Conservation (phyloP, 176 grass and related monocot genomes). For the Musa schizocarpa region DNA sequence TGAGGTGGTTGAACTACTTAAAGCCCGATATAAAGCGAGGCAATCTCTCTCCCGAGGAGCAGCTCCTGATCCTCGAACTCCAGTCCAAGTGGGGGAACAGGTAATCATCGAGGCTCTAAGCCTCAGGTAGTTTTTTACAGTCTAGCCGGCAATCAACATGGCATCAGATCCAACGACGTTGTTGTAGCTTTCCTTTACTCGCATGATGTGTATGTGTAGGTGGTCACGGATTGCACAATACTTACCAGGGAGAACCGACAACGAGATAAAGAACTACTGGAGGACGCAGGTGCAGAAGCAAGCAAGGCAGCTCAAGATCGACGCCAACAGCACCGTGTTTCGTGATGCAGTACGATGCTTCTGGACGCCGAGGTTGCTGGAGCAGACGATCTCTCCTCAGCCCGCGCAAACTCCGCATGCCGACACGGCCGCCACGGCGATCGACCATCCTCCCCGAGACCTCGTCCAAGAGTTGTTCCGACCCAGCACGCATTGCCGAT, state of each 20-base stretch:
- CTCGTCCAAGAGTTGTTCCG: neutral
- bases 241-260: conserved; percentile 4
- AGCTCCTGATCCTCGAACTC: conserved; percentile 1
- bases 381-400: neutral
- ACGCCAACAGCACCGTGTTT: neutral
- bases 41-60: conserved; percentile 5
- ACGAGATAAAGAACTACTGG: conserved; percentile 16
- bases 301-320: neutral
- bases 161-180: too few relatives aligned
- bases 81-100: conserved; percentile 6
- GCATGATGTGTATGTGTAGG: neutral
- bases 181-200: too few relatives aligned
- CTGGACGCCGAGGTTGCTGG: neutral
- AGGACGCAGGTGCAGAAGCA: conserved; percentile 9
- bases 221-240: conserved; percentile 10
- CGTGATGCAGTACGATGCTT: neutral
- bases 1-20: conserved; percentile 6
- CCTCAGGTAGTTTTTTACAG: too few relatives aligned
- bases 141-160: too few relatives aligned
- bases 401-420: neutral
- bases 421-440: too few relatives aligned
- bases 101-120: neutral
- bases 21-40: conserved; percentile 8
- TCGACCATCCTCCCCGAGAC: neutral
- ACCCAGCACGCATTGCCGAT: neutral